Conservation (phyloP, 305 asterid genomes). For the Ruellia speciosa region DNA sequence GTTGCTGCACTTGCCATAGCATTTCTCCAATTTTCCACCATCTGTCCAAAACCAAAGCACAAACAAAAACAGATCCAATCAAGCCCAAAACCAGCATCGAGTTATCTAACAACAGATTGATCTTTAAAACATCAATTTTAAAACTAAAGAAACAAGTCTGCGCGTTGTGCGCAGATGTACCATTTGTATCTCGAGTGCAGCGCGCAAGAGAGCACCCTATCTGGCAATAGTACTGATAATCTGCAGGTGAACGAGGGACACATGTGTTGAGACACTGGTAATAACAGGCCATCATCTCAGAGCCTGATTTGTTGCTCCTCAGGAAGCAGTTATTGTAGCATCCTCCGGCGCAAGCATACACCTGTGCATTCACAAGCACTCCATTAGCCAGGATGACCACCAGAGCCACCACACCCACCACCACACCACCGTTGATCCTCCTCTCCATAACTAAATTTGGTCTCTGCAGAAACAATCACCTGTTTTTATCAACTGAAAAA, state of each 20-base stretch:
- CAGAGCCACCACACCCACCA: constrained; percentile 17
- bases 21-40: constrained; percentile 29
- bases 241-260: constrained; percentile 24
- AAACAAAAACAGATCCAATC: too few relatives aligned
- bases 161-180: too few relatives aligned
- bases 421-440: constrained; percentile 7
- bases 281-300: constrained; percentile 19
- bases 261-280: constrained; percentile 26
- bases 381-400: constrained; percentile 11
- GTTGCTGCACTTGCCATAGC: constrained; percentile 30
- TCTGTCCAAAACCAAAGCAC: constrained; percentile 17
- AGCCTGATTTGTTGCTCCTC: constrained; percentile 5
- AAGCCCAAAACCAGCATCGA: too few relatives aligned
- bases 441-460: constrained; percentile 17
- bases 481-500: too few relatives aligned
- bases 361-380: not conserved
- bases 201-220: constrained; percentile 33
- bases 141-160: too few relatives aligned
- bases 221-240: constrained; percentile 30
- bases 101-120: too few relatives aligned
- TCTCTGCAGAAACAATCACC: not conserved
- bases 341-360: not conserved
- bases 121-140: too few relatives aligned
- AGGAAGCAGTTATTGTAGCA: constrained; percentile 15
- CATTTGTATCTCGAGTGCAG: constrained; percentile 10